Percentiles rank a stretch among this genome's conserved stretches.
Conservation (phyloP, 2,329 filamentous ascomycete genomes). For the Fusarium tuaranense region DNA sequence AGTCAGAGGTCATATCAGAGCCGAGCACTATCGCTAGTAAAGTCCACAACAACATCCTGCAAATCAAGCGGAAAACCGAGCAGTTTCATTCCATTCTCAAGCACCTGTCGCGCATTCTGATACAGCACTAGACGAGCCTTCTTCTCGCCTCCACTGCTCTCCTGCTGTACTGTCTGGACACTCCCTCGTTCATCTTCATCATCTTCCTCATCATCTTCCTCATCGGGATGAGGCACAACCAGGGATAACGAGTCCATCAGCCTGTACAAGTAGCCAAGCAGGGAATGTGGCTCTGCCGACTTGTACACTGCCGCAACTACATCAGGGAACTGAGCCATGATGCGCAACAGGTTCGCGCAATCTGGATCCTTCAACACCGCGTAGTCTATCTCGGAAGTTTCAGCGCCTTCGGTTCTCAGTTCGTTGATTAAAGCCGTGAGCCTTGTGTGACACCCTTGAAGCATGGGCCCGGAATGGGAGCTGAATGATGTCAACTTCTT, state of each 20-base stretch:
- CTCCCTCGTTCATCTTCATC: neutral
- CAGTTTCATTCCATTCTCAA: constrained; percentile 23
- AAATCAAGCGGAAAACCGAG: constrained; percentile 23
- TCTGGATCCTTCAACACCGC: neutral
- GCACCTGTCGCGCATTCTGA: constrained; percentile 14
- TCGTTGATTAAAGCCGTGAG: constrained; percentile 1
- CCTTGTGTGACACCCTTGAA: neutral
- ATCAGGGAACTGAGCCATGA: constrained; percentile 73
- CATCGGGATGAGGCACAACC: neutral
- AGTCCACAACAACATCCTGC: neutral
- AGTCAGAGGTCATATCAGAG: neutral
- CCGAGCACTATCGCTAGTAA: neutral
- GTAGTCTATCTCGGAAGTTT: neutral
- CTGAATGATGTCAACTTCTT: constrained; percentile 10
- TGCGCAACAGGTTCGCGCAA: constrained; percentile 59
- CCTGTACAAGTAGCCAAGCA: constrained; percentile 68
- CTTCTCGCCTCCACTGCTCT: neutral
- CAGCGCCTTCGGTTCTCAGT: neutral
- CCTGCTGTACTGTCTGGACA: neutral
- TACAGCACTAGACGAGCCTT: constrained; percentile 16
- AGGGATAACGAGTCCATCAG: constrained; percentile 7
- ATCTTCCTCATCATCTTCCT: neutral
- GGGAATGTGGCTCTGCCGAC: constrained; percentile 73
- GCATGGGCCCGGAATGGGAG: neutral
- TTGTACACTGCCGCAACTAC: constrained; percentile 71